A percentile compares a stretch with the other conserved stretches of the same genome.
These are phyloP conservation scores for Diaporthe amygdali DNA, from an alignment of 2,329 filamentous ascomycete species.

Conservation along the genomic window DNA sequence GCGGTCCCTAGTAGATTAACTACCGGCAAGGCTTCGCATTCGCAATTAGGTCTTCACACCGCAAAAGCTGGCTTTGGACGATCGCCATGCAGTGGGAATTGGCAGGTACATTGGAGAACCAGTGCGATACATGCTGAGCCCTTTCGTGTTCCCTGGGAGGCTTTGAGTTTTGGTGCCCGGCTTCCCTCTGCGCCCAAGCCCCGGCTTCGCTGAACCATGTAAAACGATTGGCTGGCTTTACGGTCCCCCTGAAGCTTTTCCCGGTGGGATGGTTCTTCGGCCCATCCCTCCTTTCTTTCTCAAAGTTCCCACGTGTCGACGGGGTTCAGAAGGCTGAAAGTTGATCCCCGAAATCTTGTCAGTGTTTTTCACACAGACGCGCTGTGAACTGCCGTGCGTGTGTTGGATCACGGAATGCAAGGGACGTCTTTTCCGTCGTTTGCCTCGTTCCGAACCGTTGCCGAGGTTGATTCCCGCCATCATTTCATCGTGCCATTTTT, in stretches of 20 bases:
- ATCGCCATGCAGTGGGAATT: not conserved
- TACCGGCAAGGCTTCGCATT: not conserved
- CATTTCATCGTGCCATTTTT: not conserved
- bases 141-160: not conserved
- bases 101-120: slow-evolving; percentile 7
- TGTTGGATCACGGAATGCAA: not conserved
- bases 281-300: not conserved
- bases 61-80: not conserved
- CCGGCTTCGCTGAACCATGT: not conserved
- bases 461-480: not conserved
- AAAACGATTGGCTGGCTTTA: slow-evolving; percentile 13
- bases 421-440: not conserved
- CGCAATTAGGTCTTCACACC: not conserved
- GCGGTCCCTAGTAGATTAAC: not conserved
- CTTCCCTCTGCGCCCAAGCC: not conserved
- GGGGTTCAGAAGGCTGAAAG: not conserved
- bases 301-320: not conserved
- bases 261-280: slow-evolving; percentile 6
- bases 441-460: not conserved
- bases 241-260: slow-evolving; percentile 7
- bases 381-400: not conserved
- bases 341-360: slow-evolving; percentile 14
- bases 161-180: not conserved
- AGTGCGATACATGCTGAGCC: not conserved
- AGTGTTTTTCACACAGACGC: not conserved